Base-by-base conservation (phyloP, 768 basidiomycete genomes). In the Krasilnikovozyma curviuscula region DNA sequence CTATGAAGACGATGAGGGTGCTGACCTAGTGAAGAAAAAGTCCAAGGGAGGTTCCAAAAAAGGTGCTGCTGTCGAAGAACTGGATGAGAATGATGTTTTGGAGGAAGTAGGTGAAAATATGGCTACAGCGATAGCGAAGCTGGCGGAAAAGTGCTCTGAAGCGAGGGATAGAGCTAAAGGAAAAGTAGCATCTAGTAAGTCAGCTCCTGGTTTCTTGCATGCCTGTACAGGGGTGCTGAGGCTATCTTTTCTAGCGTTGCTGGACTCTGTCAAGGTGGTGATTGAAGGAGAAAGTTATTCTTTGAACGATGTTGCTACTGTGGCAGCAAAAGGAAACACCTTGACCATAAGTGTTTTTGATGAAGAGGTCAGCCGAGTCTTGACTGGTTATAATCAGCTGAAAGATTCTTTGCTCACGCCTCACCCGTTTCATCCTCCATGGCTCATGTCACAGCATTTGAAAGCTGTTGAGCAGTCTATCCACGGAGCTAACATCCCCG, bases 401-500 rank as follows among this genome's bases (percentile, higher is more conserved):
- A 37, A 12, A 10, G 23, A 37, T 12, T 23, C 7, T n/a, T 4
- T 4, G 10, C 10, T 37, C 35, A 37, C 24, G 35, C 35, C 24
- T 5, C 7, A 37, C 21, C 23, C 18, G 25, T 23, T 19, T 30
- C 34, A 27, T 37, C 7, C 31, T 18, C 46, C 13, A 10, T 28
- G 16, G 19, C 30, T n/a, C 30, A 28, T 19, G 3, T 14, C 38
- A 25, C 42, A 63, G 61, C 52, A 50, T 28, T 56, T 57, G 34
- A 66, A 66, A 50, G 38, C 52, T 43, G 59, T 66, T 29, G 63
- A 65, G 47, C 57, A 59, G 12, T 63, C 63, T 7, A 57, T 66
- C 21, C 55, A 61, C 43, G 49, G 54, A 18, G 63, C 65, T 32
- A 66, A 66, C 49, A 47, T 66, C 7, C 63, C 61, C 0, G 65